Base-by-base conservation (phyloP, 768 basidiomycete species). In the Russula foetens region DNA sequence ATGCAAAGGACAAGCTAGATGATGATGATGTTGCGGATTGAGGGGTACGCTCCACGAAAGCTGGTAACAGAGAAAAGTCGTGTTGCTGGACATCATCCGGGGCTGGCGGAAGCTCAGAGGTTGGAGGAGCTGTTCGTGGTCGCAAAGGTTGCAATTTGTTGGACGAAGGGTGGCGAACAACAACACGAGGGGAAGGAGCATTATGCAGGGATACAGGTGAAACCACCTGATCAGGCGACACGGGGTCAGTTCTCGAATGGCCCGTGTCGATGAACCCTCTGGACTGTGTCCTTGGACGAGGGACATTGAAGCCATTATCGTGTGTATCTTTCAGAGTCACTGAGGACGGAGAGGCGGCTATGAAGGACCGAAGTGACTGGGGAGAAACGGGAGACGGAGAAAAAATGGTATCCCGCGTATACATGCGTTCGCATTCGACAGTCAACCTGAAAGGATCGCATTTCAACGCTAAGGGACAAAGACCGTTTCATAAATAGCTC, bases 1-100 rank as follows among this genome's bases (percentile, higher is more conserved):
- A 67, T 7, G 66, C 64, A 24, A 65, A 65, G 31, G 66, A 67
- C 23, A 62, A 39, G 19, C 58, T 56, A 7, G 66, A 65, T 7
- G 66, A 62, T 24, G 64, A 60, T 17, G 64, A 57, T 3, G 60
- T 41, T 23, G 60, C 57, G 17, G 64, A 59, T 17, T 50, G 61
- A 58, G 46, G 7, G 11, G 51, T 11, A 8, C 3, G 33, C 29
- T 56, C 62, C 28, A 57, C 12, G 59, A 63, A 52, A 44, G 63
- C 61, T 21, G 63, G 53, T n/a, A 53, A 31, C 29, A 62, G 56
- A 43, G 61, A 58, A 43, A 58, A 33, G 21, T 58, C 38, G 4
- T 24, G 50, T 14, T 19, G 50, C 38, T 33, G 61, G 46, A 21
- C 38, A 53, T 39, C 46, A 33, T 21, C 43, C 6, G 68, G 62